phyloP scores from a whole-genome alignment of 2,329 filamentous ascomycete genomes.

The Atkinsonella texensis region DNA sequence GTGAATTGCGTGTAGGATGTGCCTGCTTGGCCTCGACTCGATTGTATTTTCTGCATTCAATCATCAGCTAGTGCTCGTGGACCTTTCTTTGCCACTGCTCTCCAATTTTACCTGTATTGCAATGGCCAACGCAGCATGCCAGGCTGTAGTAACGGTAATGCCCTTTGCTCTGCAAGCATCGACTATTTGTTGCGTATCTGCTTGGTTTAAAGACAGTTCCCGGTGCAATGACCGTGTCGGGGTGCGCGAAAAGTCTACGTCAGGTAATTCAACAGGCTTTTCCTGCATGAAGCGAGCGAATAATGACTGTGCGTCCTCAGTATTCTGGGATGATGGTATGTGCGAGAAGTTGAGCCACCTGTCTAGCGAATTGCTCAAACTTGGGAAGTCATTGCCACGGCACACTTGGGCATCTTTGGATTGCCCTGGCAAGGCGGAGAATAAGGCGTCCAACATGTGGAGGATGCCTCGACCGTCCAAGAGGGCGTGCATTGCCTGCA shows the following conservation, averaged over 20 bases:
- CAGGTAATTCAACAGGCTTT: neutral
- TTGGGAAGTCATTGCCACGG: neutral
- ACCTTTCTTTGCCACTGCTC: too few species aligned
- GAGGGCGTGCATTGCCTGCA: neutral
- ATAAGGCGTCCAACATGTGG: neutral
- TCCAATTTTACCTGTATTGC: neutral
- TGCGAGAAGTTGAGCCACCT: neutral
- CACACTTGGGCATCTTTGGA: too few species aligned
- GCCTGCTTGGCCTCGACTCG: neutral
- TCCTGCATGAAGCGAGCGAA: neutral
- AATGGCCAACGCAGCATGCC: neutral
- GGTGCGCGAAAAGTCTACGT: neutral
- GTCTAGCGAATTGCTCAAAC: neutral
- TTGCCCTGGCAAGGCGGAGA: neutral
- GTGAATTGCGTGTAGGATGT: neutral
- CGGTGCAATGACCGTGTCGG: neutral
- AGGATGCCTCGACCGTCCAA: neutral
- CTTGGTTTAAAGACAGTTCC: neutral
- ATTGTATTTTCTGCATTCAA: neutral
- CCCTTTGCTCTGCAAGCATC: neutral
- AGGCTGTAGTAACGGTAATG: neutral
- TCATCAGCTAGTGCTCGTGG: neutral
- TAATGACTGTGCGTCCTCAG: neutral
- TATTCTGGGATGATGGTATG: neutral
- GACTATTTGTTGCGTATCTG: neutral